These are phyloP conservation scores for Alternaria sp. DNA, from an alignment of 2,329 filamentous ascomycete genomes.

Conservation along the genomic window DNA sequence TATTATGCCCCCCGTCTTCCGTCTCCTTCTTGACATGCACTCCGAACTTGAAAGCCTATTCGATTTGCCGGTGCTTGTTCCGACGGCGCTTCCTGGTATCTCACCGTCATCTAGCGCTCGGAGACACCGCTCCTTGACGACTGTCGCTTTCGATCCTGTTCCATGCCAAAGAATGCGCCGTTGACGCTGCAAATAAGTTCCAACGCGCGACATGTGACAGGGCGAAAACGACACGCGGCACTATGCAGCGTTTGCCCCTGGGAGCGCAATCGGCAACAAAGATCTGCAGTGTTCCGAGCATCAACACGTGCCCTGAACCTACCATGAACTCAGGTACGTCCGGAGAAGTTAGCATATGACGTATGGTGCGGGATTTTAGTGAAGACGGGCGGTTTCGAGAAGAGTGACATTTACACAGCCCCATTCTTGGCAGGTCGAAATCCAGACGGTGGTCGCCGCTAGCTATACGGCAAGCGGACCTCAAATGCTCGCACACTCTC, in stretches of 20 bases:
- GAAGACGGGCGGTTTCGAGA: slow-evolving; percentile 3
- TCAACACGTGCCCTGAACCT: neutral
- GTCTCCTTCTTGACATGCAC: neutral
- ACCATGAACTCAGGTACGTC: slow-evolving; percentile 2
- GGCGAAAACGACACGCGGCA: slow-evolving; percentile 4
- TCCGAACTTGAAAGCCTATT: neutral
- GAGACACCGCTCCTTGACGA: neutral
- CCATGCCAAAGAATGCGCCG: neutral
- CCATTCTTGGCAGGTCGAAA: slow-evolving; percentile 22
- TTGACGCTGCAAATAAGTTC: neutral
- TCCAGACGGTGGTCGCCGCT: slow-evolving; percentile 20
- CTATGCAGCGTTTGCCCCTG: neutral
- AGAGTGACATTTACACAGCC: slow-evolving; percentile 23
- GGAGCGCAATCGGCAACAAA: neutral
- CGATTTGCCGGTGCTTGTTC: neutral
- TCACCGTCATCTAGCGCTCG: neutral
- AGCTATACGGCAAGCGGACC: slow-evolving; percentile 15
- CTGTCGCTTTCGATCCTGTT: neutral
- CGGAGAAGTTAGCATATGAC: slow-evolving; percentile 12
- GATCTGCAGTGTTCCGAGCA: neutral
- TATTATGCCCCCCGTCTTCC: neutral
- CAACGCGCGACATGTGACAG: slow-evolving; percentile 2
- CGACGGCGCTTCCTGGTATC: neutral
- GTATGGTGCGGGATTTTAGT: slow-evolving; percentile 21
- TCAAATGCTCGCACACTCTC: slow-evolving; percentile 25